Evolutionary conservation across 2,329 filamentous ascomycete genomes (phyloP), one percentile per base, ranked within the genome.

Genomic region (Penicillium sclerotiorum): DNA sequence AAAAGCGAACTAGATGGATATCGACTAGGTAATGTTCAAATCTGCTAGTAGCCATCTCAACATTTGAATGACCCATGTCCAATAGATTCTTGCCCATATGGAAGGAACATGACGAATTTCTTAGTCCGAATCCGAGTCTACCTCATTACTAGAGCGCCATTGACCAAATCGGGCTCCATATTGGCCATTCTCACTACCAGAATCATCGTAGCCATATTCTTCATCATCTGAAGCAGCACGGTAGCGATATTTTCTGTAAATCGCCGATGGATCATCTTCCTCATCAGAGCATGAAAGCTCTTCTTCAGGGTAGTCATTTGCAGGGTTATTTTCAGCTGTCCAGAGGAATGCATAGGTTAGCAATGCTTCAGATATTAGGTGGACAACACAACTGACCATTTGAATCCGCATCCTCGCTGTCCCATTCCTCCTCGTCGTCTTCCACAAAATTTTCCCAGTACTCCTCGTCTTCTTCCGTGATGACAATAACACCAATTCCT

Each of bases 371-470:
- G 47, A 25, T 2, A 5, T 12, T 5, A 12, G 7, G 9, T 15
- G 13, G 11, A 21, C 18, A 20, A 23, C 22, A 42, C 67, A 60
- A 63, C n/a, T n/a, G n/a, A 78, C 77, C 80, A 62, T 86, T 86
- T 30, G 82, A 82, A 56, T 86, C 82, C 21, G 82, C 81, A 53
- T 85, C 82, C 50, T 85, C 83, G 27, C 77, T 82, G 54, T 83
- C 77, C 70, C 78, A 82, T 38, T 77, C 75, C 38, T 79, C 80
- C 13, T 79, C 76, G 12, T 80, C 77, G n/a, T 79, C 74, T 48
- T 76, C 74, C 4, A 77, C 73, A 61, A 81, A 81, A 20, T 74
- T 70, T 50, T 82, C 78, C 83, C 82, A 86, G 45, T 80, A 74
- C 35, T 80, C 73, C 56, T 83, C 66, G 38, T 74, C 70, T 50